These are phyloP conservation scores for Pichia sp. DNA, from an alignment of 1,139 yeast species.

Conservation along the genomic window DNA sequence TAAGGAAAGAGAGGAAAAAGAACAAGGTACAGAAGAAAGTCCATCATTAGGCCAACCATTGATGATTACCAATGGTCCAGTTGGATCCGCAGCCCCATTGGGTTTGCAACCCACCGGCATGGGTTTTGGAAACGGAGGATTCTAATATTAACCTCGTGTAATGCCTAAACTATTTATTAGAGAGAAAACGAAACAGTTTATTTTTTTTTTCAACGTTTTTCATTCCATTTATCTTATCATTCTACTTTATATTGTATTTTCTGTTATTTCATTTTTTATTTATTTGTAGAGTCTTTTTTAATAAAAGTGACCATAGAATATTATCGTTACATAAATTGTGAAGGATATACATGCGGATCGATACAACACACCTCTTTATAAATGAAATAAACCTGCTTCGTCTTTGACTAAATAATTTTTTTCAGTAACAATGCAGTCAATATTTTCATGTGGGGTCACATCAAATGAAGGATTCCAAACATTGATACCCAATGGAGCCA, in stretches of 20 bases:
- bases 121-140: slow-evolving; percentile 49
- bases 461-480: slow-evolving; percentile 98
- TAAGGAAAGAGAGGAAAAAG: slow-evolving; percentile 57
- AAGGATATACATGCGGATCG: too few species aligned
- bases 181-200: background rate
- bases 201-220: slow-evolving; percentile 1
- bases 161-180: background rate
- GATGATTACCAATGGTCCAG: slow-evolving; percentile 55
- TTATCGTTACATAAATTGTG: too few species aligned
- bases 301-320: too few species aligned
- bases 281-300: background rate
- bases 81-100: slow-evolving; percentile 21
- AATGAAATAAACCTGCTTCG: slow-evolving; percentile 26
- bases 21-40: slow-evolving; percentile 44
- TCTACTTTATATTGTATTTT: slow-evolving; percentile 1
- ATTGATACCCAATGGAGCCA: slow-evolving; percentile 76
- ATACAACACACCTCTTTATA: too few species aligned
- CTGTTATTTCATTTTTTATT: background rate
- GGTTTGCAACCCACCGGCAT: slow-evolving; percentile 62
- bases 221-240: background rate
- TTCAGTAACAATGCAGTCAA: slow-evolving; percentile 89
- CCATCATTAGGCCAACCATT: slow-evolving; percentile 42
- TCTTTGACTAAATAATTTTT: slow-evolving; percentile 44
- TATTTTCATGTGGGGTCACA: slow-evolving; percentile 74
- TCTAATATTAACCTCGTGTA: background rate